Evolutionary conservation across 2,329 filamentous ascomycete species (phyloP), one percentile per base, ranked within the genome.

Genomic region (Chaetomiaceae sp.): DNA sequence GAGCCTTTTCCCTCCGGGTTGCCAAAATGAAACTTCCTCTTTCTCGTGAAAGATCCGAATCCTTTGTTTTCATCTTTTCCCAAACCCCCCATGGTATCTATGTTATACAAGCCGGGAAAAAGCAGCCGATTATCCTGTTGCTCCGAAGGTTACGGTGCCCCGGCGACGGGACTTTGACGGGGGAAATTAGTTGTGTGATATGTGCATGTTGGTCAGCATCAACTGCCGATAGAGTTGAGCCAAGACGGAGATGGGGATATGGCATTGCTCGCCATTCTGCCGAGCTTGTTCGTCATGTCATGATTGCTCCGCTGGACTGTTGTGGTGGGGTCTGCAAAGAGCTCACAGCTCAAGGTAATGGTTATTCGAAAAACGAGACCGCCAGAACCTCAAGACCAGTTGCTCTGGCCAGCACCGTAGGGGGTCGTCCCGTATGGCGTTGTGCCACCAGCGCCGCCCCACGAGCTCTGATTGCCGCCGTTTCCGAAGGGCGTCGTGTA

Each of bases 401-500:
- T 71, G 39, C 68, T 68, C 51, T 73, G 69, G n/a, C 76, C 76
- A 14, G 77, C 75, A 34, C 77, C 77, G 42, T 76, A 75, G 1
- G 72, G 70, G 4, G 70, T 73, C 6, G 66, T 67, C 5, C 66
- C 64, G 50, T 74, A 76, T 1, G 73, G 72, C 10, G 73, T 75
- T 3, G 71, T 72, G 9, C 71, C 71, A 39, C 70, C 78, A 44
- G 67, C 76, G 31, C 74, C 81, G 16, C 85, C 85, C 80, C 87
- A 91, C 16, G 80, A 73, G 62, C 79, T 86, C 54, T 78, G 73
- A 45, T 71, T 76, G 20, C 79, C 79, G 19, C 72, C 58, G 41
- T 61, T 62, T 20, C 76, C 82, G 61, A 84, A 87, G 0, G 86
- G 83, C 8, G 86, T 88, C 9, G 81, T 84, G 64, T 81, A 87